These are phyloP conservation scores for Oxytropis ochrocephala DNA, from an alignment of 306 rosid species.

Conservation along the genomic window DNA sequence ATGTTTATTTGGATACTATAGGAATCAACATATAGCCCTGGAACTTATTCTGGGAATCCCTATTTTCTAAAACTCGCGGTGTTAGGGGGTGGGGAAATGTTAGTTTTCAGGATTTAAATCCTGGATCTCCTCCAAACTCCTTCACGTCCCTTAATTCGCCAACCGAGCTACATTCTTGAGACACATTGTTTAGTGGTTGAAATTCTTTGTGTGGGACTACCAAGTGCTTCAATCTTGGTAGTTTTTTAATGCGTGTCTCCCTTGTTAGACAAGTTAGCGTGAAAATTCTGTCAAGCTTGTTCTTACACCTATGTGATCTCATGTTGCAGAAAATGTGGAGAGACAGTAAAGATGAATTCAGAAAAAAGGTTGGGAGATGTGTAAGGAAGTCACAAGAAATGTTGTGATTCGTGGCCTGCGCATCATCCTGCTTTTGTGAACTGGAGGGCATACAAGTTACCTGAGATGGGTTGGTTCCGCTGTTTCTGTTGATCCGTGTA, in stretches of 20 bases:
- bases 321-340: constrained; percentile 92
- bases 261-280: not conserved
- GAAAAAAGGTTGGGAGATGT: constrained; percentile 88
- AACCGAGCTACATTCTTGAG: too few species aligned
- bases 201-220: not conserved
- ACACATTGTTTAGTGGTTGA: not conserved
- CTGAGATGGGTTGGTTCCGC: constrained; percentile 33
- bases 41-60: not conserved
- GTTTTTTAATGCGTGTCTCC: not conserved
- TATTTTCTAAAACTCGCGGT: not conserved
- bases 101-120: too few species aligned
- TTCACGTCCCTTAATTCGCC: too few species aligned
- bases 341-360: constrained; percentile 89
- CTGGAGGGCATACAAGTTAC: constrained; percentile 30
- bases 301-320: constrained; percentile 3
- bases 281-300: not conserved
- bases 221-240: not conserved
- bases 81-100: too few species aligned
- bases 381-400: constrained; percentile 92
- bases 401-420: constrained; percentile 38
- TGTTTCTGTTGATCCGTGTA: constrained; percentile 37
- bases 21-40: not conserved
- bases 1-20: not conserved
- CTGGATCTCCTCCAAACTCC: too few species aligned
- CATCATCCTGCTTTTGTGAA: constrained; percentile 28